Evolutionary conservation across 129 eudicot genomes (phyloP), one percentile per base, ranked within the genome.

Genomic region (Oenanthe sinensis): DNA sequence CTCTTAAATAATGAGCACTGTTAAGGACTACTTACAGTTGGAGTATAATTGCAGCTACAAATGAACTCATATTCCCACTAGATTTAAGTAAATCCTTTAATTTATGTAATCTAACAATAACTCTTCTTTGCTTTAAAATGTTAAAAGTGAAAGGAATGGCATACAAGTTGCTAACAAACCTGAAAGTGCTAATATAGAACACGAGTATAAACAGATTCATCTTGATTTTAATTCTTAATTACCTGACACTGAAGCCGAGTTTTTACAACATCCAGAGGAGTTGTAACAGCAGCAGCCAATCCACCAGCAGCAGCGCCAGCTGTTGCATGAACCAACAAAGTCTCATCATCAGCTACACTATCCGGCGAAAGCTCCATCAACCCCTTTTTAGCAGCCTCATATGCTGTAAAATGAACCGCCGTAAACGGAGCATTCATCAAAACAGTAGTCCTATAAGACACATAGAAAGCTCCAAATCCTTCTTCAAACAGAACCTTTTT

Each of bases 171-270:
- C 55, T 49, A 49, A 1, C 7, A 49, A 49, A 49, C 22, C 55
- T 15, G 55, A 49, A 49, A 15, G 20, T 49, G 20, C 7, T 15
- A 16, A 15, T 15, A 49, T 2, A 52, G 60, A 24, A 19, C 24
- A 33, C 8, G 43, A 19, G 30, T 22, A n/a, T 3, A n/a, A 72
- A 43, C 19, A 42, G n/a, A 28, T 44, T 33, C 60, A 24, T 75
- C 63, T 12, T 28, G 19, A 5, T 19, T 20, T 7, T 14, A 45
- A 83, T 36, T 67, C 80, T 68, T 43, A 83, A 80, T 54, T 62
- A 86, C 89, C 89, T 86, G 87, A 70, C 89, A 83, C 80, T 83
- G 87, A 58, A 86, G 62, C 80, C 80, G 87, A 77, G 89, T 86
- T 77, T 83, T 86, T 52, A 81, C 89, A 67, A 86, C 89, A 78